Evolutionary conservation across 306 rosid species (phyloP), one percentile per base, ranked within the genome.

Genomic region (Vachellia collinsii): DNA sequence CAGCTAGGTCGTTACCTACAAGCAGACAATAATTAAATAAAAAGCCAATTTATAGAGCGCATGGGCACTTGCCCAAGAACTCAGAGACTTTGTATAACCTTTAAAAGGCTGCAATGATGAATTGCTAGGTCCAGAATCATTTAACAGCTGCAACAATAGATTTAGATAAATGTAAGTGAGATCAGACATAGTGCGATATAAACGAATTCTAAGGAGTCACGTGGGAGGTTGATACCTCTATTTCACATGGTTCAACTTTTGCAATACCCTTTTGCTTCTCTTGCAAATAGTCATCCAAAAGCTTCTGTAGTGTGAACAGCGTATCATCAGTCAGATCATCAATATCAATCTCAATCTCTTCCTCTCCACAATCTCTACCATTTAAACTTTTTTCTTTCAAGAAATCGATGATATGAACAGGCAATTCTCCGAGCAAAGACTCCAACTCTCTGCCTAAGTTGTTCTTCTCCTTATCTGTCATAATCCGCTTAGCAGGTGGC

Each of bases 311-410:
- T 16, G 88, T 77, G 77, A 90, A 85, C 81, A 93, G 75, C 25
- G 97, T 90, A 83, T 91, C 97, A 85, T 93, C 88, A 53, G 92
- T 86, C 66, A 92, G 91, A 85, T 79, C 98, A 77, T 93, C 93
- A 25, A 93, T 89, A 79, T 88, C 94, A 80, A 93, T 89, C 88
- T 91, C 97, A 90, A 93, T 87, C 80, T 90, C 98, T 78, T 88
- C 98, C 81, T 91, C 98, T 61, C 85, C 92, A 65, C 88, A 81
- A 36, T 90, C 94, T 79, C 85, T 87, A 47, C 91, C 94, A 73
- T 89, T 88, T 68, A 93, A 90, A 86, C 91, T 86, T n/a, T 89
- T 88, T 65, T 90, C 91, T 78, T 87, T 93, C 83, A 93, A 90
- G 88, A 91, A 89, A 74, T 93, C 88, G 80, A 91, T 83, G 38